These are phyloP conservation scores for Actinidia arguta DNA, from an alignment of 179 eudicot genomes.

Conservation along the genomic window DNA sequence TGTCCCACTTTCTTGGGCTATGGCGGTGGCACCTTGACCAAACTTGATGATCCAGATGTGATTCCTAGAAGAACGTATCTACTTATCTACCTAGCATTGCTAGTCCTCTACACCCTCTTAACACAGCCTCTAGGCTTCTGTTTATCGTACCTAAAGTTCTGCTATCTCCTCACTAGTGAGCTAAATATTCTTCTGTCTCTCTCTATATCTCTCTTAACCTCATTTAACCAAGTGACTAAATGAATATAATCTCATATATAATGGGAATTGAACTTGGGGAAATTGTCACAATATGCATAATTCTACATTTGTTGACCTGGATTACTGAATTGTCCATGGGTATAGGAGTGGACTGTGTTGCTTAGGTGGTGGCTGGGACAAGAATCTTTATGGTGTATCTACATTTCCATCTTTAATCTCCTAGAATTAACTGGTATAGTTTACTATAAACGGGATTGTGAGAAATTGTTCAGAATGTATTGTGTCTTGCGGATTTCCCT, in stretches of 20 bases:
- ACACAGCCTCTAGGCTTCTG: no score
- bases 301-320: background rate
- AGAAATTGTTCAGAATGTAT: background rate
- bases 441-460: background rate
- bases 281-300: background rate
- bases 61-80: no score
- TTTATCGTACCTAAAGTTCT: no score
- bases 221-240: background rate
- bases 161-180: no score
- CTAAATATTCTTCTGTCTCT: no score
- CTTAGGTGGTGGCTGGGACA: slow-evolving; percentile 14
- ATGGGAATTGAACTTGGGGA: background rate
- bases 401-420: background rate
- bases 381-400: background rate
- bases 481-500: no score
- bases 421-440: background rate
- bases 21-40: no score
- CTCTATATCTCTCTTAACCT: background rate
- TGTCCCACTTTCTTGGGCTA: no score
- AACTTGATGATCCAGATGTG: no score
- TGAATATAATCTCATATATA: background rate
- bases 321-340: background rate
- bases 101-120: no score
- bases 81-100: no score
- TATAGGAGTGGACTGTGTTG: background rate